Evolutionary conservation across 1,284 basidiomycete genomes (phyloP), one percentile per base, ranked within the genome.

Genomic region (Ceratobasidium sp.): DNA sequence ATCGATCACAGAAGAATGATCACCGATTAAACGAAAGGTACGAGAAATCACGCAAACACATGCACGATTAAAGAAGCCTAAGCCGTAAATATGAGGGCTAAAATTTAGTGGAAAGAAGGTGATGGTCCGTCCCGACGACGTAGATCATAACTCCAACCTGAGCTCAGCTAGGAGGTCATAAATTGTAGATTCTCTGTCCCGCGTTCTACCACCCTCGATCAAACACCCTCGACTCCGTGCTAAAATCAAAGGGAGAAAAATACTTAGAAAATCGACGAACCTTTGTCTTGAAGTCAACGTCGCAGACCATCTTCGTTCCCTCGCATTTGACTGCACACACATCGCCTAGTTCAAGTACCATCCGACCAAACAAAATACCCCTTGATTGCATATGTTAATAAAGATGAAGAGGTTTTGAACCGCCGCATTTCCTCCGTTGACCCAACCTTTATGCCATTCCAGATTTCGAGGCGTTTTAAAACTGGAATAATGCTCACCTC

Each of bases 201-300:
- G 45, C 13, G 20, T 47, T 15, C 7, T 47, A n/a, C 45, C 45
- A 47, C 22, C 50, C 50, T 49, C 45, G 15, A 49, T 25, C 45
- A 25, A 49, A 40, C 38, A 8, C 10, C 38, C 38, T 17, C 38
- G 8, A 40, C 10, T 17, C 17, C 8, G 8, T 40, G 10, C 38
- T 8, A 25, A 49, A n/a, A n/a, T n/a, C n/a, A n/a, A n/a, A n/a
- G n/a, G n/a, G n/a, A 29, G 32, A n/a, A 25, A 54, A 32, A 31
- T 34, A 10, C 15, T 22, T 22, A 31, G 52, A 32, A 13, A 77
- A 29, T 13, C 5, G 10, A 71, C 75, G 29, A 65, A 89, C 92
- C 86, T 98, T 98, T 27, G 94, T 97, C 84, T 98, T 99, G 84
- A 99, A 99, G 75, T 98, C 95, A 45, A 99, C 82, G 76, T 98